phyloP scores from a whole-genome alignment of 106 monocot genomes.

The Alisma plantagoaquatica region DNA sequence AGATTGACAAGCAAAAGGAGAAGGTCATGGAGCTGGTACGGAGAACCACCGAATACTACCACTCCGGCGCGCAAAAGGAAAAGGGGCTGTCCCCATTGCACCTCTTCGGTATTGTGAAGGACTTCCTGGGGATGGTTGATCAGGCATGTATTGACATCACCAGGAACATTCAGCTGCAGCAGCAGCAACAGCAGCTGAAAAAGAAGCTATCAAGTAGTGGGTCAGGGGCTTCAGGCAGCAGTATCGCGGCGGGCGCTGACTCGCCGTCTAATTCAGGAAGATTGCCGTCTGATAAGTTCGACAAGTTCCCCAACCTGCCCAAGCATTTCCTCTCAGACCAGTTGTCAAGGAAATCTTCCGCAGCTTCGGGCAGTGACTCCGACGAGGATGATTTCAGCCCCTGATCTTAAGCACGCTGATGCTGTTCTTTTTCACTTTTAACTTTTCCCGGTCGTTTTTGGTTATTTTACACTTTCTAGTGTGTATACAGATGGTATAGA shows the following conservation, averaged over 20 bases:
- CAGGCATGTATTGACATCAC: constrained; percentile 15
- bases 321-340: constrained; percentile 7
- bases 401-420: no score
- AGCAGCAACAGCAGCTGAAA: constrained; percentile 5
- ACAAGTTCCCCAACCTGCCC: constrained; percentile 18
- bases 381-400: constrained; percentile 14
- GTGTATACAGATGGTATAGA: no score
- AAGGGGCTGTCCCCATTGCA: constrained; percentile 11
- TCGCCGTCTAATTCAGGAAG: neutral
- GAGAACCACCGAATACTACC: constrained; percentile 21
- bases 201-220: no score
- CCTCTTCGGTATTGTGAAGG: constrained; percentile 18
- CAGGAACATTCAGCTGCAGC: constrained; percentile 12
- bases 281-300: no score
- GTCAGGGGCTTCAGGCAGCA: no score
- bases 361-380: constrained; percentile 13
- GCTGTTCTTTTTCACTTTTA: no score
- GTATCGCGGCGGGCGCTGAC: no score
- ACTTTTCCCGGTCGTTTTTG: no score
- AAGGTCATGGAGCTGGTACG: constrained; percentile 16
- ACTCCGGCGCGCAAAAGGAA: constrained; percentile 15
- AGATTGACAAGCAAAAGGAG: constrained; percentile 3
- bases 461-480: no score
- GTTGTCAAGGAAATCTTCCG: constrained; percentile 10
- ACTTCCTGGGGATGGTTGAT: constrained; percentile 23